Percentiles rank a stretch among this genome's conserved stretches.
phyloP scores from a whole-genome alignment of 768 basidiomycete genomes.

The Serendipita sp. region DNA sequence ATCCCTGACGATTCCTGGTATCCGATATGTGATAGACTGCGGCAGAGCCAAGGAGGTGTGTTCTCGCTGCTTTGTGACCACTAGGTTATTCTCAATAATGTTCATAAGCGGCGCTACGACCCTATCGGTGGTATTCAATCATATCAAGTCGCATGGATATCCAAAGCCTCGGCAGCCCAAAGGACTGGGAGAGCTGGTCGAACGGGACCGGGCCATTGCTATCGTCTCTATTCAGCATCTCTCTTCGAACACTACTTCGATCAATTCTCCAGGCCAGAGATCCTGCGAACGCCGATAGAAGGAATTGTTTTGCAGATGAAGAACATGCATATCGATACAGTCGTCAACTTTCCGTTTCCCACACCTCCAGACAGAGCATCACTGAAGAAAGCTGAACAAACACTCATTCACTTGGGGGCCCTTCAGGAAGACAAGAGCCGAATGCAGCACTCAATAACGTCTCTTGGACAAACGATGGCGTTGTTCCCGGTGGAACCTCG shows the following conservation, averaged over 20 bases:
- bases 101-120: slow-evolving; percentile 71
- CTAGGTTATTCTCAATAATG: slow-evolving; percentile 8
- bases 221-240: slow-evolving; percentile 90
- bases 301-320: slow-evolving; percentile 98
- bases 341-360: slow-evolving; percentile 96
- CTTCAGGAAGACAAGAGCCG: slow-evolving; percentile 29
- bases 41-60: slow-evolving; percentile 85
- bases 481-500: slow-evolving; percentile 87
- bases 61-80: slow-evolving; percentile 1
- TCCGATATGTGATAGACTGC: slow-evolving; percentile 95
- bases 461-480: slow-evolving; percentile 84
- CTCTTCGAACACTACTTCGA: slow-evolving; percentile 89
- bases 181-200: slow-evolving; percentile 93
- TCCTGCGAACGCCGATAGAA: slow-evolving; percentile 89
- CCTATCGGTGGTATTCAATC: slow-evolving; percentile 68
- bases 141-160: slow-evolving; percentile 86
- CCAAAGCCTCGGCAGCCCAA: slow-evolving; percentile 89
- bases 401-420: slow-evolving; percentile 71
- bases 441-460: slow-evolving; percentile 56
- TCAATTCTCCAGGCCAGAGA: slow-evolving; percentile 76
- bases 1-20: slow-evolving; percentile 89
- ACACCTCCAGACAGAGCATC: slow-evolving; percentile 75
- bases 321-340: slow-evolving; percentile 93
- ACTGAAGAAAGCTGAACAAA: slow-evolving; percentile 66
- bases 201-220: slow-evolving; percentile 96